Evolutionary conservation across 169 alveolate genomes (phyloP).

Genomic region (Babesia sp.): DNA sequence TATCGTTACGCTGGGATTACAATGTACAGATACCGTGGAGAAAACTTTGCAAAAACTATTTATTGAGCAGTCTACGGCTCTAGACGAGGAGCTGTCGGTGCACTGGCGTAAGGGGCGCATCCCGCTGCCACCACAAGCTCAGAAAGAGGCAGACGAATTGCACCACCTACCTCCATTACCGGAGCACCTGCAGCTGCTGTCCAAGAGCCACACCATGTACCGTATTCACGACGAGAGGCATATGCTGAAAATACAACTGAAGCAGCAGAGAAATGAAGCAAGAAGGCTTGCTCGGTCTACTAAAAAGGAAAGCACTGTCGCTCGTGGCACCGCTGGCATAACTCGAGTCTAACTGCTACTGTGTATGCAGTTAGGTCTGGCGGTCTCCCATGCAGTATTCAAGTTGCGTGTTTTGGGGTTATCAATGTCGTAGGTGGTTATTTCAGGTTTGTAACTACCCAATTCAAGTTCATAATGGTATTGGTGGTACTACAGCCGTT

Average conservation of each 20-base stretch:
- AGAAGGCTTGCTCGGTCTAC: conserved; percentile 27
- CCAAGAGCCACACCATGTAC: conserved; percentile 60
- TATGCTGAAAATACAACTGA: conserved; percentile 48
- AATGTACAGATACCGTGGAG: conserved; percentile 19
- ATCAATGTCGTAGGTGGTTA: too few species aligned
- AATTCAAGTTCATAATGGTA: too few species aligned
- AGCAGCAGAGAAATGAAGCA: conserved; percentile 57
- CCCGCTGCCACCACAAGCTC: conserved; percentile 26
- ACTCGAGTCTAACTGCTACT: too few species aligned
- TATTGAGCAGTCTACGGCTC: conserved; percentile 6
- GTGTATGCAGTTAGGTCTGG: too few species aligned
- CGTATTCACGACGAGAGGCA: conserved; percentile 67
- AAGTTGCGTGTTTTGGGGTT: too few species aligned
- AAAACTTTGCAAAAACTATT: conserved; percentile 7
- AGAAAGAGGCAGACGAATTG: conserved; percentile 32
- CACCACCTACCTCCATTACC: conserved; percentile 45
- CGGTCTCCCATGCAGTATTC: too few species aligned
- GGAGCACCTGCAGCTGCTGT: conserved; percentile 56
- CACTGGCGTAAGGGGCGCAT: conserved; percentile 56
- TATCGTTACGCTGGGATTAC: conserved; percentile 29
- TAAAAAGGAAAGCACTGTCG: conserved; percentile 10
- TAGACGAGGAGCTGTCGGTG: conserved; percentile 35
- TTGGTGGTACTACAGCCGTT: too few species aligned
- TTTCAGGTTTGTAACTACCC: too few species aligned
- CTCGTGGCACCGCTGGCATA: too few species aligned